Percentiles rank a stretch among this genome's conserved stretches.
phyloP scores from a whole-genome alignment of 2,329 filamentous ascomycete genomes.

The Hymenoscyphus fraxineus region DNA sequence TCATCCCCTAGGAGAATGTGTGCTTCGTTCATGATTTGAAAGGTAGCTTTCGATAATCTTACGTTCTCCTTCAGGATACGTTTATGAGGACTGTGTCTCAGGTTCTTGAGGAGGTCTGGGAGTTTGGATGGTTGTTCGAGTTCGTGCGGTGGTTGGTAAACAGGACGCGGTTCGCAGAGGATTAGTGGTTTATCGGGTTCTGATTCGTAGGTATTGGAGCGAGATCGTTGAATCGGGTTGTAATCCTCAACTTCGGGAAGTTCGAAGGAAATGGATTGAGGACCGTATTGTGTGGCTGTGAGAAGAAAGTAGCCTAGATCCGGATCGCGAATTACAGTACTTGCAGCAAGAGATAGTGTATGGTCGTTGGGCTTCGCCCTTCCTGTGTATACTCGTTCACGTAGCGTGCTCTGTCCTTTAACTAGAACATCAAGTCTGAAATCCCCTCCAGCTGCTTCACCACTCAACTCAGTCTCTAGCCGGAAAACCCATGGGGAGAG shows the following conservation, averaged over 20 bases:
- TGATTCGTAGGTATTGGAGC: constrained; percentile 41
- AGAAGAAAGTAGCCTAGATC: constrained; percentile 62
- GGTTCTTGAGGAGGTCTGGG: constrained; percentile 51
- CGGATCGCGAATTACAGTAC: constrained; percentile 53
- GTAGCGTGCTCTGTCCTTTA: constrained; percentile 52
- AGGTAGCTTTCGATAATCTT: constrained; percentile 64
- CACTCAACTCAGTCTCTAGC: constrained; percentile 57
- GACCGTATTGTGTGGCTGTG: constrained; percentile 55
- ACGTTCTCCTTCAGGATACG: constrained; percentile 63
- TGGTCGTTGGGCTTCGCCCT: constrained; percentile 44
- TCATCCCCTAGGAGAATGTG: constrained; percentile 69
- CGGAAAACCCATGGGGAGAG: constrained; percentile 61
- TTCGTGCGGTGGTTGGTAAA: constrained; percentile 59
- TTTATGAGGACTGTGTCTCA: constrained; percentile 58
- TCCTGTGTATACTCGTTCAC: constrained; percentile 53
- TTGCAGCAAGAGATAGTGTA: constrained; percentile 48
- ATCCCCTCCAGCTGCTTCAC: constrained; percentile 55
- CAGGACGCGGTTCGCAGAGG: constrained; percentile 60
- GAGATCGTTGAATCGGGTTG: constrained; percentile 36
- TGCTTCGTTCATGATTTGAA: constrained; percentile 67
- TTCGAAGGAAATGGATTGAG: constrained; percentile 58
- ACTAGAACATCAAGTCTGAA: constrained; percentile 59
- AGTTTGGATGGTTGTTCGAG: constrained; percentile 57
- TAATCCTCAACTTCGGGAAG: constrained; percentile 51
- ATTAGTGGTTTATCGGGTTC: constrained; percentile 45